Conservation (phyloP, 345 rosid genomes). For the Excoecaria agallocha region DNA sequence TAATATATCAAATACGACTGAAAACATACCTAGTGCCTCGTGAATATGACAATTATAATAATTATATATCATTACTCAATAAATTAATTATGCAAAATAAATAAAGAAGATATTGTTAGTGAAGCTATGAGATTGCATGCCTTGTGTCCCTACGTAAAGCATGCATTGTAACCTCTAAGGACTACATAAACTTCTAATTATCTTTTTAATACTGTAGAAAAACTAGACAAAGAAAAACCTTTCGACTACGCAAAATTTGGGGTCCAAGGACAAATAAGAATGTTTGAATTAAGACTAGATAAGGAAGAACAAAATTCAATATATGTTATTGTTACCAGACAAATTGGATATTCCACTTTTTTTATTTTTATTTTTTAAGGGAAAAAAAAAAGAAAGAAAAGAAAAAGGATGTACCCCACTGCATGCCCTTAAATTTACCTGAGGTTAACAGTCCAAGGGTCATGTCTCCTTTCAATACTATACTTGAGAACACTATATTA, state of each 20-base stretch:
- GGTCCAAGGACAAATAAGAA: no score
- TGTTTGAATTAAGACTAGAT: no score
- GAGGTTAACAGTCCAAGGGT: slow-evolving; percentile 11
- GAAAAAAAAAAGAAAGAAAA: no score
- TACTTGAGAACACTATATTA: slow-evolving; percentile 21
- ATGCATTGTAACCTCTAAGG: slow-evolving; percentile 20
- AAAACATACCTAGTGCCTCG: no score
- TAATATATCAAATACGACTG: no score
- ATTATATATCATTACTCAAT: no score
- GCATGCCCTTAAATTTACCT: slow-evolving; percentile 16
- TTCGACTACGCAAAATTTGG: slow-evolving; percentile 10
- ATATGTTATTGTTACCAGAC: no score
- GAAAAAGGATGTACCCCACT: slow-evolving; percentile 11
- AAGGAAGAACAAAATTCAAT: no score
- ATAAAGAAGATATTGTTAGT: background rate
- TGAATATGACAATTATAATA: no score
- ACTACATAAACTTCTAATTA: background rate
- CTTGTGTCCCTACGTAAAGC: slow-evolving; percentile 24
- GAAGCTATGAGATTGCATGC: background rate
- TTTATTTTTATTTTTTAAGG: no score
- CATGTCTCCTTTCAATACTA: slow-evolving; percentile 27
- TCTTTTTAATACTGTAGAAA: background rate
- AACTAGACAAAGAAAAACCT: slow-evolving; percentile 8
- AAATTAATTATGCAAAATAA: background rate
- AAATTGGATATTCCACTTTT: no score